Percentiles rank a stretch among this genome's conserved stretches.
Conservation (phyloP, 768 basidiomycete genomes). For the Mrakia blollopis region DNA sequence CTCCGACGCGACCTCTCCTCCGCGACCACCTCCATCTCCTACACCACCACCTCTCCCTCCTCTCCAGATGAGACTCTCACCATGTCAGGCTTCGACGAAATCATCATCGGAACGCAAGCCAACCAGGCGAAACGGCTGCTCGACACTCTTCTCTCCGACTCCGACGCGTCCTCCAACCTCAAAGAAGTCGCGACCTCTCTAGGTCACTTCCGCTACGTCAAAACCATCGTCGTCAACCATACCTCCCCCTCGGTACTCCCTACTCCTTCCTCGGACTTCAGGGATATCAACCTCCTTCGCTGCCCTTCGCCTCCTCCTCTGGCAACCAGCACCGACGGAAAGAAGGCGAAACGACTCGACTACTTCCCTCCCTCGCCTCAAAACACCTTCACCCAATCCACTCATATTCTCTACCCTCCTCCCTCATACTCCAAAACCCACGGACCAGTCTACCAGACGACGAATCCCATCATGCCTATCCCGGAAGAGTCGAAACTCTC, state of each 20-base stretch:
- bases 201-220: constrained; percentile 54
- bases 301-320: constrained; percentile 25
- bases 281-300: constrained; percentile 63
- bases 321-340: neutral
- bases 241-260: constrained; percentile 60
- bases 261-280: constrained; percentile 49
- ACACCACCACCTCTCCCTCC: constrained; percentile 48
- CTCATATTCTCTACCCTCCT: constrained; percentile 52
- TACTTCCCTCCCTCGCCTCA: neutral
- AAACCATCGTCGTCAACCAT: constrained; percentile 65
- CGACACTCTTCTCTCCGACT: constrained; percentile 36
- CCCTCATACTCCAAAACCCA: constrained; percentile 37
- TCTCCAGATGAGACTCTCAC: constrained; percentile 39
- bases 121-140: constrained; percentile 58
- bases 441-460: constrained; percentile 60
- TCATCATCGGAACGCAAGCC: constrained; percentile 72
- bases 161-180: constrained; percentile 20
- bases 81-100: constrained; percentile 55
- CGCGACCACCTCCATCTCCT: constrained; percentile 16
- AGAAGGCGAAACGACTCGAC: neutral
- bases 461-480: constrained; percentile 62
- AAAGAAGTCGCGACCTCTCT: constrained; percentile 49
- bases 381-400: constrained; percentile 61
- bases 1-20: constrained; percentile 44
- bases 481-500: constrained; percentile 53